phyloP scores from a whole-genome alignment of 208 protist genomes.

The Trypanosoma boissoni region DNA sequence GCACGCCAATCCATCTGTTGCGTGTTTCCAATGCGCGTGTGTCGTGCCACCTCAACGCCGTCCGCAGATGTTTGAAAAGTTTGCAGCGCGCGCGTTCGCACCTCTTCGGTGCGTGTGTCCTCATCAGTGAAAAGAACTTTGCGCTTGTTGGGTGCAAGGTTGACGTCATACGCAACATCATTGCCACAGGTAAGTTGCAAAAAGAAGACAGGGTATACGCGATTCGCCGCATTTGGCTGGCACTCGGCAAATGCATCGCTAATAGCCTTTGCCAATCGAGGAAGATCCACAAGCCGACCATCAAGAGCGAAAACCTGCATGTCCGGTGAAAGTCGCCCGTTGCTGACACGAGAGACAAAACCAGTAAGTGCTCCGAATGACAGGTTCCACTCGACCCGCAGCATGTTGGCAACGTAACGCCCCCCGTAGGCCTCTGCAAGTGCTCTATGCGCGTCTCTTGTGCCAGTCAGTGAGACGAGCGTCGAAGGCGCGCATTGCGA shows the following conservation, averaged over 20 bases:
- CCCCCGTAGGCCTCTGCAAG: conserved; percentile 83
- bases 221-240: conserved; percentile 69
- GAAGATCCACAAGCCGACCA: conserved; percentile 79
- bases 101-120: conserved; percentile 23
- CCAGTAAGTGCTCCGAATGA: conserved; percentile 59
- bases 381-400: conserved; percentile 49
- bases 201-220: conserved; percentile 69
- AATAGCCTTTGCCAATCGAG: conserved; percentile 57
- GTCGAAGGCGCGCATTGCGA: conserved; percentile 39
- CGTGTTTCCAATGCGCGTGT: conserved; percentile 36
- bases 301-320: conserved; percentile 79
- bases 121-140: conserved; percentile 31
- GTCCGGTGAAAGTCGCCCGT: conserved; percentile 54
- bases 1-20: conserved; percentile 30
- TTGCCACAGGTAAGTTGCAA: conserved; percentile 33
- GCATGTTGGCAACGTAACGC: conserved; percentile 49
- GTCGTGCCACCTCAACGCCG: conserved; percentile 36
- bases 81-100: conserved; percentile 16
- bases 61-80: conserved; percentile 46
- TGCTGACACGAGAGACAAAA: conserved; percentile 56
- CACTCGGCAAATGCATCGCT: conserved; percentile 71
- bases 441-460: conserved; percentile 51
- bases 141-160: conserved; percentile 67
- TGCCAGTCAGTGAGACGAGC: conserved; percentile 72
- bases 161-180: conserved; percentile 70